Conservation (phyloP, 2,329 filamentous ascomycete species). For the Colletotrichum filicis region DNA sequence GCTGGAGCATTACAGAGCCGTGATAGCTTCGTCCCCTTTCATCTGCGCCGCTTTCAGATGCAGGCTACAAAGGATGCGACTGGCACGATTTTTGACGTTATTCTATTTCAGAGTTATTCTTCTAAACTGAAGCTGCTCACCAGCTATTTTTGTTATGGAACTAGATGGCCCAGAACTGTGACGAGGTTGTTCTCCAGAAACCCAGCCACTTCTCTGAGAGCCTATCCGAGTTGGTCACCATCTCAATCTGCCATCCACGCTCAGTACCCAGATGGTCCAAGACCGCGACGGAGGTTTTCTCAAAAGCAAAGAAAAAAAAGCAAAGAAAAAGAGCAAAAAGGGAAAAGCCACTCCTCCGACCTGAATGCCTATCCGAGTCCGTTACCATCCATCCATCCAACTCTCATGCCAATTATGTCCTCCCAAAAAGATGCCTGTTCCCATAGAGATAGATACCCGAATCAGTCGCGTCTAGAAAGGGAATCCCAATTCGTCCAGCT, state of each 20-base stretch:
- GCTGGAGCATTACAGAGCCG: constrained; percentile 20
- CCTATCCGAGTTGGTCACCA: neutral
- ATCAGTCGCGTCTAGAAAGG: neutral
- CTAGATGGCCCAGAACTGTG: no score
- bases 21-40: neutral
- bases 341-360: neutral
- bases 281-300: no score
- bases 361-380: neutral
- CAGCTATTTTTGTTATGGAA: neutral
- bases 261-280: no score
- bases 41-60: neutral
- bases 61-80: neutral
- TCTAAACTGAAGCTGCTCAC: neutral
- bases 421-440: no score
- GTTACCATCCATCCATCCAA: no score
- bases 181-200: neutral
- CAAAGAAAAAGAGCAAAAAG: no score
- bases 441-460: no score
- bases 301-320: no score
- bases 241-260: no score
- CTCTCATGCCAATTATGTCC: neutral
- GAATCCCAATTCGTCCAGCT: neutral
- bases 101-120: neutral
- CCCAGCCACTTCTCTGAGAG: neutral
- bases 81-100: neutral